These are phyloP conservation scores for Globisporangium paddicum DNA, from an alignment of 352 stramenopile genomes.

Conservation along the genomic window DNA sequence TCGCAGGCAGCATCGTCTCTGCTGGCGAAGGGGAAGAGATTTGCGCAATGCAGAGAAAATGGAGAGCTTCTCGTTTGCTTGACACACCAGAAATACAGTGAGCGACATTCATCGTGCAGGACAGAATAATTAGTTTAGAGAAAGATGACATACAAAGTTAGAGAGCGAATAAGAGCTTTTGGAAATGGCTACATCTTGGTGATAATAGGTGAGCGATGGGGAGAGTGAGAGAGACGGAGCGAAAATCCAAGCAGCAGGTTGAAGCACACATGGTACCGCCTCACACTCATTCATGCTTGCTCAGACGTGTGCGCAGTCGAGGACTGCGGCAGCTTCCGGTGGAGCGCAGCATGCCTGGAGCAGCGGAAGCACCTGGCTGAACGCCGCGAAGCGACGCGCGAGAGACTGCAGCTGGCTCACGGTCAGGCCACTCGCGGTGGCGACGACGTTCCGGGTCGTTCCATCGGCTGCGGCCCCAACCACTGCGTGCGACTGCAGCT, in stretches of 20 bases:
- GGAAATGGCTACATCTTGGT: neutral
- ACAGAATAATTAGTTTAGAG: neutral
- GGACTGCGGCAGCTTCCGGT: no score
- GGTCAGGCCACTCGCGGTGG: constrained; percentile 9
- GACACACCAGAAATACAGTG: no score
- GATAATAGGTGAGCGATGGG: constrained; percentile 2
- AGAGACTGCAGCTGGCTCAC: constrained; percentile 26
- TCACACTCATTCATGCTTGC: constrained; percentile 3
- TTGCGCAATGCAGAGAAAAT: neutral
- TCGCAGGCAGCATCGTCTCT: constrained; percentile 8
- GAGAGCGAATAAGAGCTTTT: neutral
- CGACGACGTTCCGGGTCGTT: constrained; percentile 18
- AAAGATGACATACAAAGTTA: neutral
- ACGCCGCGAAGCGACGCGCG: constrained; percentile 21
- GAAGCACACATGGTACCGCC: neutral
- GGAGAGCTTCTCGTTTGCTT: neutral
- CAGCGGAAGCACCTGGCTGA: constrained; percentile 23
- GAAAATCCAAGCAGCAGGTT: neutral
- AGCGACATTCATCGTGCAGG: no score
- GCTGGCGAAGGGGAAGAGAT: neutral
- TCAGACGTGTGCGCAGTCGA: no score
- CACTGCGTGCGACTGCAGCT: constrained; percentile 9
- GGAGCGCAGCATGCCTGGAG: neutral
- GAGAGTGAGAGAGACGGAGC: neutral
- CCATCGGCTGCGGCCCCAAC: constrained; percentile 16